Percentiles rank a stretch among this genome's conserved stretches.
phyloP scores from a whole-genome alignment of 2,329 filamentous ascomycete genomes.

The Elsinoe batatas region DNA sequence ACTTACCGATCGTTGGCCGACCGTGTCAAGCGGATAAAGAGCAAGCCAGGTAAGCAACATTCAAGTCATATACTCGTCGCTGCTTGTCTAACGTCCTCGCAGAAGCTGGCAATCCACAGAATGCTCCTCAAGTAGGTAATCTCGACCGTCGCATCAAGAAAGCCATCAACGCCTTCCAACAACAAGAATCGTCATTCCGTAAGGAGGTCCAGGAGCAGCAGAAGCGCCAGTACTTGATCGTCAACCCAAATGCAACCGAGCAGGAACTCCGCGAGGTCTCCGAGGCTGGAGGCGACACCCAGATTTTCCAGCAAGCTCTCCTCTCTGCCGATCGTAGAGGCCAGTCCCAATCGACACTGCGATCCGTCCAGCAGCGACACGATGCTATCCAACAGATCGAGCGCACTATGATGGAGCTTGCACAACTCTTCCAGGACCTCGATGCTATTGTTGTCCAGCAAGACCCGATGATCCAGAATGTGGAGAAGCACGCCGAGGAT shows the following conservation, averaged over 20 bases:
- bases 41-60: conserved; percentile 38
- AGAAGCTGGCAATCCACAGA: conserved; percentile 62
- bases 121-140: conserved; percentile 69
- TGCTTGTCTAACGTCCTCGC: conserved; percentile 22
- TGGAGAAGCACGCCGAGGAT: conserved; percentile 80
- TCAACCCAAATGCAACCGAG: conserved; percentile 69
- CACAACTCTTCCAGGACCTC: conserved; percentile 81
- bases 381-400: conserved; percentile 87
- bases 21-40: conserved; percentile 74
- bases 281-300: conserved; percentile 59
- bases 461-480: conserved; percentile 66
- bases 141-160: conserved; percentile 70
- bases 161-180: conserved; percentile 73
- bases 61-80: no score
- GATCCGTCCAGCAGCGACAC: conserved; percentile 73
- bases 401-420: conserved; percentile 75
- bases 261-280: conserved; percentile 69
- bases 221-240: conserved; percentile 82
- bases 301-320: conserved; percentile 82
- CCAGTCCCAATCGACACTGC: conserved; percentile 68
- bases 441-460: conserved; percentile 79
- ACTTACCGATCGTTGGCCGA: conserved; percentile 70
- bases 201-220: conserved; percentile 74
- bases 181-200: conserved; percentile 68
- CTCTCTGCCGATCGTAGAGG: conserved; percentile 72